These are phyloP conservation scores for Magnaporthiopsis poae DNA, from an alignment of 2,329 filamentous ascomycete species.

Conservation along the genomic window DNA sequence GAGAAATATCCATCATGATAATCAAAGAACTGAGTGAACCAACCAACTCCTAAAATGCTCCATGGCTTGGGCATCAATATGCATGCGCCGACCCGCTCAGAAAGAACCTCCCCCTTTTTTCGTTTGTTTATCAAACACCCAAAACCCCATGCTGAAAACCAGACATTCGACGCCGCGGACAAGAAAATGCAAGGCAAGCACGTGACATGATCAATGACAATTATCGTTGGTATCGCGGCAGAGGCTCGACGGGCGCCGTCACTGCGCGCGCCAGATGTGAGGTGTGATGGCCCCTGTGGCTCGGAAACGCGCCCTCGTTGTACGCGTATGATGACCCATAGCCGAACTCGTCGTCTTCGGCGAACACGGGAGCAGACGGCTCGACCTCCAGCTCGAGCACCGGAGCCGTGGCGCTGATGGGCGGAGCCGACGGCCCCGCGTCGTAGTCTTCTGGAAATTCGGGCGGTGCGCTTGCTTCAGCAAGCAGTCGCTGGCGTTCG, in stretches of 20 bases:
- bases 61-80: neutral
- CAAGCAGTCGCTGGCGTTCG: constrained; percentile 54
- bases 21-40: neutral
- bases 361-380: constrained; percentile 50
- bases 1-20: neutral
- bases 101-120: neutral
- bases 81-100: neutral
- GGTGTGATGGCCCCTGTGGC: neutral
- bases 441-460: constrained; percentile 46
- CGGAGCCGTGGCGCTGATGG: constrained; percentile 17
- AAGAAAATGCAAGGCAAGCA: neutral
- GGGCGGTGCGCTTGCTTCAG: constrained; percentile 54
- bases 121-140: neutral
- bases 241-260: constrained; percentile 15
- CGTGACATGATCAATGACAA: neutral
- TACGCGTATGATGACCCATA: neutral
- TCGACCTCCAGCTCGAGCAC: constrained; percentile 22
- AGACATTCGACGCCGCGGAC: neutral
- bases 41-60: neutral
- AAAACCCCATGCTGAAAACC: constrained; percentile 1
- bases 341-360: constrained; percentile 39
- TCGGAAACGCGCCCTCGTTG: constrained; percentile 18
- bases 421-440: constrained; percentile 19
- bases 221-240: constrained; percentile 23
- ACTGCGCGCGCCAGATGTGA: neutral